phyloP scores from a whole-genome alignment of 225 moss, liverwort and hornwort genomes.

The Pseudoscleropodium purum region DNA sequence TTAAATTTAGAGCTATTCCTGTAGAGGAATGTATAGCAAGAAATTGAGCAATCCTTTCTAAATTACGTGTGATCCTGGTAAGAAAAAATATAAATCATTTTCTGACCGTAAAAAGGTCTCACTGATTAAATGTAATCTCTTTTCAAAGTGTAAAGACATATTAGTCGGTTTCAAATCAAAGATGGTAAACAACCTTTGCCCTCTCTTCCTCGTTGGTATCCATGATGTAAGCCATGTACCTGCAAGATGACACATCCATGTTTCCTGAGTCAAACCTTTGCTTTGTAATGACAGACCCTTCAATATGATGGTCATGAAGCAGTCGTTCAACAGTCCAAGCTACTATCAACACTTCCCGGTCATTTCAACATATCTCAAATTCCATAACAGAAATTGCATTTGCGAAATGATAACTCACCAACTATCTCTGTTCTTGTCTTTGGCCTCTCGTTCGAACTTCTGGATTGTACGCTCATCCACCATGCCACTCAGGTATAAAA shows the following conservation, averaged over 20 bases:
- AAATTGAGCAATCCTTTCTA: background rate
- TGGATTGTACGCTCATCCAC: constrained; percentile 98
- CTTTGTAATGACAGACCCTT: background rate
- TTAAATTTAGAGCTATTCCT: background rate
- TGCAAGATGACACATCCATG: constrained; percentile 8
- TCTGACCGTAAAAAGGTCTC: background rate
- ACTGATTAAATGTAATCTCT: background rate
- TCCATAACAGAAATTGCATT: background rate
- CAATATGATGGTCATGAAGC: background rate
- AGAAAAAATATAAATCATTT: background rate
- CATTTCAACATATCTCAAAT: background rate
- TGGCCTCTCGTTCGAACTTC: constrained; percentile 94
- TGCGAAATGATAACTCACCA: constrained; percentile 35
- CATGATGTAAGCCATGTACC: constrained; percentile 99
- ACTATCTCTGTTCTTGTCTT: constrained; percentile 96
- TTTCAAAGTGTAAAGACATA: background rate
- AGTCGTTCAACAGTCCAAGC: background rate
- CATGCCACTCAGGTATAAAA: constrained; percentile 84
- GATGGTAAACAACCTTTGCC: constrained; percentile 48
- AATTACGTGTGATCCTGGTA: background rate
- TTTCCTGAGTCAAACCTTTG: background rate
- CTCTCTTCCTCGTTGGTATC: constrained; percentile 98
- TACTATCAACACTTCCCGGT: background rate
- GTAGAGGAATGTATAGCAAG: background rate
- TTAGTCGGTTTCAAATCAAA: background rate